Conservation (phyloP, 139 green algal genomes). For the Tetraselmis chui region DNA sequence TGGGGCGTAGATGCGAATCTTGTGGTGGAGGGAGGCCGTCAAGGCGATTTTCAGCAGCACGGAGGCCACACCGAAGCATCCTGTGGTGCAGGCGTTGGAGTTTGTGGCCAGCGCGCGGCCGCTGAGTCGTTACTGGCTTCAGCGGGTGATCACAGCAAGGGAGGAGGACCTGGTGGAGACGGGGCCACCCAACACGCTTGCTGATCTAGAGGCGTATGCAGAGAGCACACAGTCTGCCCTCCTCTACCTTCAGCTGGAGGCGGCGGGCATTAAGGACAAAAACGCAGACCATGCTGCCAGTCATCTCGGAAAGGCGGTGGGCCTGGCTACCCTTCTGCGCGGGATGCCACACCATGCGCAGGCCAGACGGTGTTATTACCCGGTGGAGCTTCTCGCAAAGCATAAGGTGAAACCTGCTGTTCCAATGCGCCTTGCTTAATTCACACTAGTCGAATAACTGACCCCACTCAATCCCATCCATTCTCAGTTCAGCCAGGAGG, state of each 20-base stretch:
- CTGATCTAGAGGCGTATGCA: slow-evolving; percentile 60
- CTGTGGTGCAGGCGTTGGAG: slow-evolving; percentile 43
- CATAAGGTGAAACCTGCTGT: slow-evolving; percentile 13
- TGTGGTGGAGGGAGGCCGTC: slow-evolving; percentile 79
- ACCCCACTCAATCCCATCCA: too few species aligned
- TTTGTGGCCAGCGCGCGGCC: slow-evolving; percentile 22
- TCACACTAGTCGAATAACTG: too few species aligned
- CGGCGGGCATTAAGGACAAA: slow-evolving; percentile 27
- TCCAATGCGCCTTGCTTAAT: too few species aligned
- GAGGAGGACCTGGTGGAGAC: slow-evolving; percentile 50
- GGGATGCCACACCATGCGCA: slow-evolving; percentile 49
- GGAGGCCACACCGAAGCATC: slow-evolving; percentile 30
- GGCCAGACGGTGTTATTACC: slow-evolving; percentile 34
- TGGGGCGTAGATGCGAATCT: slow-evolving; percentile 44
- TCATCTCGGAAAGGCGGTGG: slow-evolving; percentile 70
- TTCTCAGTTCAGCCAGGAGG: slow-evolving; percentile 28
- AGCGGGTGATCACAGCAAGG: slow-evolving; percentile 51
- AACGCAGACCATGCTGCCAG: slow-evolving; percentile 65
- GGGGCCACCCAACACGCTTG: slow-evolving; percentile 40
- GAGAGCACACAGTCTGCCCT: slow-evolving; percentile 60
- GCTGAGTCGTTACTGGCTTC: slow-evolving; percentile 53
- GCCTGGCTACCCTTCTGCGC: slow-evolving; percentile 50
- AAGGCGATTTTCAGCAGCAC: slow-evolving; percentile 36
- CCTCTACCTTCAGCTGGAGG: slow-evolving; percentile 38
- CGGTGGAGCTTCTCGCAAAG: slow-evolving; percentile 33